Base-by-base conservation (phyloP, 352 stramenopile species). In the Phytophthora brassicae region DNA sequence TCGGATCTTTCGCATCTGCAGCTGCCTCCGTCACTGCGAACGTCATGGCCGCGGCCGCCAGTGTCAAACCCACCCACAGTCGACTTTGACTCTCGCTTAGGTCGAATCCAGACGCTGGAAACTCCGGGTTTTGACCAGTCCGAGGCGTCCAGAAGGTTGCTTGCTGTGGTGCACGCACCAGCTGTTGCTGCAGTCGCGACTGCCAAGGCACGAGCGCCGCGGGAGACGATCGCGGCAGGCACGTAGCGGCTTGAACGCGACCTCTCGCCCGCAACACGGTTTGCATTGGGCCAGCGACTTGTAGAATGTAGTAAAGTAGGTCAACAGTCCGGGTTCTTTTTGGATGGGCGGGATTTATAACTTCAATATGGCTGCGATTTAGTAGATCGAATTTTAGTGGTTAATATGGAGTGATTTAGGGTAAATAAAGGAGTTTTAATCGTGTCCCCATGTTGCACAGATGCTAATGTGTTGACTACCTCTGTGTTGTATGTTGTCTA, bases 281-380 rank as follows among this genome's bases (percentile, higher is more conserved):
- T 59, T 68, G 68, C 68, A 76, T 76, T n/a, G 22, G 19, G 33
- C 52, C 47, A n/a, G n/a, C n/a, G n/a, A n/a, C n/a, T n/a, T n/a
- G n/a, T n/a, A n/a, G n/a, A n/a, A n/a, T n/a, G n/a, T n/a, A n/a
- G n/a, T n/a, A n/a, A n/a, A n/a, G n/a, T n/a, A n/a, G n/a, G n/a
- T n/a, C n/a, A n/a, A n/a, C n/a, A n/a, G n/a, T n/a, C n/a, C n/a
- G n/a, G n/a, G n/a, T n/a, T n/a, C n/a, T n/a, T n/a, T n/a, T n/a
- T n/a, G n/a, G n/a, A n/a, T n/a, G n/a, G n/a, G n/a, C n/a, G n/a
- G n/a, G n/a, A n/a, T n/a, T n/a, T n/a, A n/a, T n/a, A 69, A 66
- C 68, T 75, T 75, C 68, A 75, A 75, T 60, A 17, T 70, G 7
- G 16, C 39, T 45, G 19, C 6, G 39, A 23, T 24, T 45, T 45